These are phyloP conservation scores for Talaromyces wortmannii DNA, from an alignment of 495 filamentous ascomycete species.

Conservation along the genomic window DNA sequence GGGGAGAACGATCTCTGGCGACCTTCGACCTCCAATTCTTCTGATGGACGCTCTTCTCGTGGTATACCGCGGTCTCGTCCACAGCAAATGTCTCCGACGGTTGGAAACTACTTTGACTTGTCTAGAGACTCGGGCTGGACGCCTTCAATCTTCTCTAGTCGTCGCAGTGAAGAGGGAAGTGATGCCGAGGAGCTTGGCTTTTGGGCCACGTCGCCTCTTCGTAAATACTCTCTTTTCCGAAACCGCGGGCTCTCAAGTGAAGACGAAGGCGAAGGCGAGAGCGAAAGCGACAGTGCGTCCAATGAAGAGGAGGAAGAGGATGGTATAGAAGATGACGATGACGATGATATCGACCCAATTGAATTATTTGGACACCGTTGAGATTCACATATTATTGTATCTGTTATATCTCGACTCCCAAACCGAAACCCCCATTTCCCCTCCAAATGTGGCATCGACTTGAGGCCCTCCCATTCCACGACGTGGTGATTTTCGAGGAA, in stretches of 20 bases:
- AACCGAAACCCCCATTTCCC: too few species aligned
- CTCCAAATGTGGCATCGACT: too few species aligned
- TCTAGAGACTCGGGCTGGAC: slow-evolving; percentile 24
- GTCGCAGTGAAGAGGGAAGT: slow-evolving; percentile 39
- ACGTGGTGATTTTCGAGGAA: too few species aligned
- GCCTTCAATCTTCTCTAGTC: slow-evolving; percentile 27
- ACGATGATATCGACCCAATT: slow-evolving; percentile 54
- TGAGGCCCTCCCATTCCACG: too few species aligned
- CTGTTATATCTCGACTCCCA: too few species aligned
- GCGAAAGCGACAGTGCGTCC: slow-evolving; percentile 29
- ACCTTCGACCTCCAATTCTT: slow-evolving; percentile 17
- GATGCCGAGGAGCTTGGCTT: slow-evolving; percentile 54
- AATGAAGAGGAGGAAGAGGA: slow-evolving; percentile 34
- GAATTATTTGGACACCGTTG: slow-evolving; percentile 67
- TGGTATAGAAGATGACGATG: slow-evolving; percentile 41
- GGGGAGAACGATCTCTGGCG: slow-evolving; percentile 18
- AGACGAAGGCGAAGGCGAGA: slow-evolving; percentile 18
- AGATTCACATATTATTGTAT: slow-evolving; percentile 3
- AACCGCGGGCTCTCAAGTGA: slow-evolving; percentile 21
- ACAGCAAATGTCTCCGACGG: slow-evolving; percentile 29
- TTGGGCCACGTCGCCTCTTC: slow-evolving; percentile 50
- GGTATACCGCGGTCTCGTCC: slow-evolving; percentile 28
- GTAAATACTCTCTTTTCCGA: slow-evolving; percentile 31
- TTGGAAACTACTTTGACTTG: slow-evolving; percentile 42
- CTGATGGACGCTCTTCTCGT: slow-evolving; percentile 23